Percentiles rank a stretch among this genome's conserved stretches.
phyloP scores from a whole-genome alignment of 208 protist genomes.

The Leishmania braziliensis region DNA sequence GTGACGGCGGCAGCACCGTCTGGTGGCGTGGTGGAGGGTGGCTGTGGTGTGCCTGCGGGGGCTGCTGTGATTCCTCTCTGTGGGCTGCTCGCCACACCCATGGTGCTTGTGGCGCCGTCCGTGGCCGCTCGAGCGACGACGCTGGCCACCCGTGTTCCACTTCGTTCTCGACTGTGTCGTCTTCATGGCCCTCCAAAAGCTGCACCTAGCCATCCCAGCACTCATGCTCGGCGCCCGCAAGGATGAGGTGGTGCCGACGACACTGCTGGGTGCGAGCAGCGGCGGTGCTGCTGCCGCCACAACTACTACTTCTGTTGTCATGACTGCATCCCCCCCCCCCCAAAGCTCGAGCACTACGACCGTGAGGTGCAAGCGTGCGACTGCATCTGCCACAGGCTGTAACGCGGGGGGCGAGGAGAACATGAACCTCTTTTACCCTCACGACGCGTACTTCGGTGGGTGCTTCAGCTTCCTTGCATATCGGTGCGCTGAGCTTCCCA shows the following conservation, averaged over 20 bases:
- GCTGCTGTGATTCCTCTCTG: not conserved
- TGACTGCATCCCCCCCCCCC: not conserved
- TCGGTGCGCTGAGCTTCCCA: conserved; percentile 26
- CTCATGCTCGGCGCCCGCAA: conserved; percentile 48
- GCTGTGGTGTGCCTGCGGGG: not conserved
- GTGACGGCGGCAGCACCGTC: not conserved
- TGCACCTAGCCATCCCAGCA: conserved; percentile 43
- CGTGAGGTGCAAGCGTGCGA: not conserved
- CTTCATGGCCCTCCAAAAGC: conserved; percentile 55
- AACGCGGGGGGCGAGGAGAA: not conserved
- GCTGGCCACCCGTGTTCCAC: conserved; percentile 9
- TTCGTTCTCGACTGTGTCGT: conserved; percentile 29
- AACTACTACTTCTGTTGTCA: not conserved
- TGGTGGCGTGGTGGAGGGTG: not conserved
- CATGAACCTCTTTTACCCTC: conserved; percentile 1
- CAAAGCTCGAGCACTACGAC: not conserved
- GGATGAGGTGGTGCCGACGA: conserved; percentile 12
- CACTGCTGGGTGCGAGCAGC: not conserved
- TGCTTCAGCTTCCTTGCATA: conserved; percentile 29
- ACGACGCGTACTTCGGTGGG: conserved; percentile 30
- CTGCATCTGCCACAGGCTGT: not conserved
- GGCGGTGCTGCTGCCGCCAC: not conserved
- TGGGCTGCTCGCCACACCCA: conserved; percentile 10
- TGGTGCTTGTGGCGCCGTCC: conserved; percentile 10
- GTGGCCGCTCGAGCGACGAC: conserved; percentile 9